Evolutionary conservation across 2,329 filamentous ascomycete species (phyloP).

Genomic region (Aspergillus costaricaensis): DNA sequence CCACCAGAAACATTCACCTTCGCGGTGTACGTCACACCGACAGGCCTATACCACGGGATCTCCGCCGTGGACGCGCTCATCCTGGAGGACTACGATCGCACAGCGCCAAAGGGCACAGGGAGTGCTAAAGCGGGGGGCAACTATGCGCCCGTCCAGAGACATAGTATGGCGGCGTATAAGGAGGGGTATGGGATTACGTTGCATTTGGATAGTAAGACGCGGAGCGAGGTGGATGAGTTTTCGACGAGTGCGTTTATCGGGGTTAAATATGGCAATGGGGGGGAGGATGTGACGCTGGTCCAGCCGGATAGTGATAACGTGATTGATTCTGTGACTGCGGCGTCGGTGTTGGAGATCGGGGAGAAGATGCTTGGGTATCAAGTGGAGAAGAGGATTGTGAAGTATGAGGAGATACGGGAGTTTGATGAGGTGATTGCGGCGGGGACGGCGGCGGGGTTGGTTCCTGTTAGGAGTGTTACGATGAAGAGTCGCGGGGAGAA

Average conservation of each 20-base stretch:
- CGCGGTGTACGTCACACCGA: conserved; percentile 84
- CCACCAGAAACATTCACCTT: conserved; percentile 93
- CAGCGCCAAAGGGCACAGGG: conserved; percentile 87
- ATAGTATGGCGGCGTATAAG: conserved; percentile 76
- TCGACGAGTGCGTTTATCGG: conserved; percentile 93
- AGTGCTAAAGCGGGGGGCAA: conserved; percentile 95
- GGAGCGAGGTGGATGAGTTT: conserved; percentile 91
- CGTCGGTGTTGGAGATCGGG: conserved; percentile 75
- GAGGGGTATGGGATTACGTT: conserved; percentile 92
- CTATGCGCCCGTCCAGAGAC: conserved; percentile 87
- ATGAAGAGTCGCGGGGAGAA: conserved; percentile 61
- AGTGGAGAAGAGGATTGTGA: conserved; percentile 70
- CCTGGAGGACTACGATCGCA: conserved; percentile 88
- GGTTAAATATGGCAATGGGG: conserved; percentile 60
- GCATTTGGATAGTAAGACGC: conserved; percentile 82
- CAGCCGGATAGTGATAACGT: conserved; percentile 87
- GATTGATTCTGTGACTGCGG: conserved; percentile 82
- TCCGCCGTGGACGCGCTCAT: conserved; percentile 86
- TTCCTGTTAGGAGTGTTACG: conserved; percentile 89
- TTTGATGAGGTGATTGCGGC: conserved; percentile 86
- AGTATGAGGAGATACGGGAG: conserved; percentile 61
- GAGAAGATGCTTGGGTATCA: conserved; percentile 74
- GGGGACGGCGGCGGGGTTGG: conserved; percentile 85
- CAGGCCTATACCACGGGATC: conserved; percentile 89
- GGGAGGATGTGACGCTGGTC: conserved; percentile 65